phyloP scores from a whole-genome alignment of 2,329 filamentous ascomycete genomes.

The Lachnum nothofagi region DNA sequence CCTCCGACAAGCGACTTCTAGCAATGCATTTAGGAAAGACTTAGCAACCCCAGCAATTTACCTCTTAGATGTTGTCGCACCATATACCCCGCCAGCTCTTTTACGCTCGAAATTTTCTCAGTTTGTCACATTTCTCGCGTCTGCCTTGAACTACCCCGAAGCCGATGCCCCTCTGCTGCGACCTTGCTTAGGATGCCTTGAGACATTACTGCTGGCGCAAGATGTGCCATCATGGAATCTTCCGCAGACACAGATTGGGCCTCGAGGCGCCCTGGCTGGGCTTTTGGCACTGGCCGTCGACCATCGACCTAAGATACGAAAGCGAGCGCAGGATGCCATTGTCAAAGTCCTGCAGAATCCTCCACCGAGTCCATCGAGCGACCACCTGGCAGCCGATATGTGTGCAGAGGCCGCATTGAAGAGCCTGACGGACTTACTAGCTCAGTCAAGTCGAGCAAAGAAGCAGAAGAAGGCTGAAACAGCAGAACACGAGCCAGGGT shows the following conservation, averaged over 20 bases:
- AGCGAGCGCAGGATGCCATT: slow-evolving; percentile 85
- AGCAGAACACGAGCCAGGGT: slow-evolving; percentile 66
- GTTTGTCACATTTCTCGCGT: slow-evolving; percentile 81
- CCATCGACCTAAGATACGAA: slow-evolving; percentile 85
- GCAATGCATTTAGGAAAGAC: slow-evolving; percentile 68
- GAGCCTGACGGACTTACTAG: slow-evolving; percentile 69
- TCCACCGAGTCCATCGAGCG: slow-evolving; percentile 84
- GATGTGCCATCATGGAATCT: slow-evolving; percentile 85
- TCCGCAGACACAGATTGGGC: slow-evolving; percentile 74
- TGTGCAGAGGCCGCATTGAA: slow-evolving; percentile 86
- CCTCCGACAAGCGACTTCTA: slow-evolving; percentile 68
- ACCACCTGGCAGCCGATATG: slow-evolving; percentile 93
- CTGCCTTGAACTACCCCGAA: slow-evolving; percentile 71
- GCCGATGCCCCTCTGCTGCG: slow-evolving; percentile 82
- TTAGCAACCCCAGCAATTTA: slow-evolving; percentile 85
- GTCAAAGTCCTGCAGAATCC: slow-evolving; percentile 76
- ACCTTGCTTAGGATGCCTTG: slow-evolving; percentile 86
- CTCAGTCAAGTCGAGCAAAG: slow-evolving; percentile 54
- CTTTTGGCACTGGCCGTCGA: slow-evolving; percentile 81
- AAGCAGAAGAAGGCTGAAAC: slow-evolving; percentile 62
- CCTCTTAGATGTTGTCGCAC: slow-evolving; percentile 86
- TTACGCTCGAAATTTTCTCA: slow-evolving; percentile 92
- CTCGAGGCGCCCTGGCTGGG: slow-evolving; percentile 79
- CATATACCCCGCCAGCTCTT: slow-evolving; percentile 76
- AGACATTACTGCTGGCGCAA: slow-evolving; percentile 85